Conservation (phyloP, 2,329 filamentous ascomycete species). For the Penicillium sclerotiorum region DNA sequence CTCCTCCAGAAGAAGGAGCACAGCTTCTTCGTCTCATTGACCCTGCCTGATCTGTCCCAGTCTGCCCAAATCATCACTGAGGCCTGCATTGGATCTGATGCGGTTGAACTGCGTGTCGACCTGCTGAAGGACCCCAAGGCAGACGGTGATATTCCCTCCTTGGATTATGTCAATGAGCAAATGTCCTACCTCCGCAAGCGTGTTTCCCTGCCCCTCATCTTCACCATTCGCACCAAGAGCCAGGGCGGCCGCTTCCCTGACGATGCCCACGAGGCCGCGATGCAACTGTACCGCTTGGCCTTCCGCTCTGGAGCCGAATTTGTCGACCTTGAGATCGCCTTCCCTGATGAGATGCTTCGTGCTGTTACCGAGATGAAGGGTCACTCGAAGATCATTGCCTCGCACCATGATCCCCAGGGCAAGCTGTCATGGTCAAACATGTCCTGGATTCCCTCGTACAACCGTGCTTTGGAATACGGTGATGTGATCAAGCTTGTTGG, state of each 20-base stretch:
- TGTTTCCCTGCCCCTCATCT: conserved; percentile 80
- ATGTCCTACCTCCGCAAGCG: conserved; percentile 74
- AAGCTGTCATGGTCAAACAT: conserved; percentile 85
- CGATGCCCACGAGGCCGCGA: conserved; percentile 67
- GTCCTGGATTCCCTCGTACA: conserved; percentile 90
- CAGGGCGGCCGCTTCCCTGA: conserved; percentile 92
- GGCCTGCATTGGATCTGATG: conserved; percentile 83
- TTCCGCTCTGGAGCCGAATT: conserved; percentile 87
- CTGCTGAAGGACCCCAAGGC: conserved; percentile 73
- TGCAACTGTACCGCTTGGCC: conserved; percentile 75
- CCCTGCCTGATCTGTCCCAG: conserved; percentile 71
- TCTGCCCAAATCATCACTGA: conserved; percentile 67
- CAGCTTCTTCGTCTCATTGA: conserved; percentile 92
- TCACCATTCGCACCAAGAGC: conserved; percentile 81
- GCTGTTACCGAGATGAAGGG: conserved; percentile 69
- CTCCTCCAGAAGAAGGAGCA: conserved; percentile 66
- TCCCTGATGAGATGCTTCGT: conserved; percentile 74
- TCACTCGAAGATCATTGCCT: conserved; percentile 83
- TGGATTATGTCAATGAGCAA: conserved; percentile 80
- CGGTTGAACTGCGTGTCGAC: conserved; percentile 92
- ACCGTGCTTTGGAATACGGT: conserved; percentile 83
- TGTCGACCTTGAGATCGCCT: conserved; percentile 87
- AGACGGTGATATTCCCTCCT: conserved; percentile 59
- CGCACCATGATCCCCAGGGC: conserved; percentile 85
- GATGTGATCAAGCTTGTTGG: conserved; percentile 95